Evolutionary conservation across 2,329 filamentous ascomycete species (phyloP).

Genomic region (Zelopaecilomyces penicillatus): DNA sequence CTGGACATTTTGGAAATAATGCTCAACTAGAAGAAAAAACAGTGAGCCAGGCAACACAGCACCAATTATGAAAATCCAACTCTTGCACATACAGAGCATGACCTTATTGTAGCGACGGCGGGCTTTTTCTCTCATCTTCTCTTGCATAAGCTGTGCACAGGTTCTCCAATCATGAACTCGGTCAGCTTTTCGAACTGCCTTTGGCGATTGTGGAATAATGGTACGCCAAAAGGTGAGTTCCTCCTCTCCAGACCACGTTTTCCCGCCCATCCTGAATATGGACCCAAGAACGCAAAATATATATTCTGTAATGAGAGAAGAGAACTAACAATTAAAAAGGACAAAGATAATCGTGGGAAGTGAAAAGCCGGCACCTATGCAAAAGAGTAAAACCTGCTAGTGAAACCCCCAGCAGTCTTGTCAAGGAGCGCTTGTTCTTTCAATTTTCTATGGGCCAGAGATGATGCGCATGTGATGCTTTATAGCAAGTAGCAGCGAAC

Average conservation of each 20-base stretch:
- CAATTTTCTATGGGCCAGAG: too few species aligned
- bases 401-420: too few species aligned
- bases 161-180: slow-evolving; percentile 26
- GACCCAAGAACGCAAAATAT: background rate
- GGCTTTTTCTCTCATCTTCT: slow-evolving; percentile 22
- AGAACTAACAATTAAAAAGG: background rate
- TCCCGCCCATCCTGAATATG: slow-evolving; percentile 37
- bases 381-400: too few species aligned
- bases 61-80: background rate
- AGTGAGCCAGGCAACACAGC: background rate
- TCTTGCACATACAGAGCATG: slow-evolving; percentile 30
- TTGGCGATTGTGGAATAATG: slow-evolving; percentile 29
- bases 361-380: too few species aligned
- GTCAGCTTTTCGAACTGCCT: slow-evolving; percentile 16
- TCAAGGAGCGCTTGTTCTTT: too few species aligned
- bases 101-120: slow-evolving; percentile 31
- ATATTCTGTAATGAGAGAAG: slow-evolving; percentile 1
- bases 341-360: too few species aligned
- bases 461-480: slow-evolving; percentile 4
- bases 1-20: slow-evolving; percentile 37
- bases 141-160: slow-evolving; percentile 31
- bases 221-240: slow-evolving; percentile 41
- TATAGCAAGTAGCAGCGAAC: slow-evolving; percentile 11
- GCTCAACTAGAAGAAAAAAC: slow-evolving; percentile 28
- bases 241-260: slow-evolving; percentile 39